Base-by-base conservation (phyloP, 2,329 filamentous ascomycete genomes). In the Epichloe gansuensis region DNA sequence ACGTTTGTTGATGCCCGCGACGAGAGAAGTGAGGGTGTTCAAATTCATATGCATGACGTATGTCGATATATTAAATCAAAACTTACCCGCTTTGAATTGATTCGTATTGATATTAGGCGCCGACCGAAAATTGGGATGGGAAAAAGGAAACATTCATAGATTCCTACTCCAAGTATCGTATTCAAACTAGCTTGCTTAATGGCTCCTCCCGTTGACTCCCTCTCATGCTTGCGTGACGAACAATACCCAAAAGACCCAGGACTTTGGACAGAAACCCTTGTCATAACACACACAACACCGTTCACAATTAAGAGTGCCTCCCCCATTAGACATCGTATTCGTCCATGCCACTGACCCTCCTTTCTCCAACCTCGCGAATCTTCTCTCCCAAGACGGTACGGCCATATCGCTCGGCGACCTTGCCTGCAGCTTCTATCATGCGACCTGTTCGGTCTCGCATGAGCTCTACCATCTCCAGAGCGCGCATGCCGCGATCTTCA, bases 401-500 rank as follows among this genome's bases (percentile, higher is more conserved):
- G 9, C 87, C 87, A 71, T 94, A 98, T 60, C 91, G 76, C 64
- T 86, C 81, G 8, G 93, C 93, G 48, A 98, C 81, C 76, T 94
- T 95, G 53, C 83, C 81, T 1, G 93, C 93, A 4, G 91, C 87
- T 66, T 96, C 90, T 54, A 95, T 69, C 88, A 96, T 96, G 66
- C 86, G 85, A 17, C 91, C 91, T 55, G 81, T 86, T 46, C 82
- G 76, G 70, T 97, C 91, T 45, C 79, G 80, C 83, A 98, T 87
- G 62, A 98, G 74, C 56, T 80, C 76, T 34, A 95, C 93, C 62
- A 97, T 79, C 70, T 98, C 94, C 38, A 98, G 73, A 0, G 91
- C 91, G 59, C 91, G 89, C 89, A 96, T 96, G 5, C 91, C 91
- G 34, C 86, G 78, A 57, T 97, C 91, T 67, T 98, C 93, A 45